These are phyloP conservation scores for Elaeagnus macrophylla DNA, from an alignment of 306 rosid species.

Conservation along the genomic window DNA sequence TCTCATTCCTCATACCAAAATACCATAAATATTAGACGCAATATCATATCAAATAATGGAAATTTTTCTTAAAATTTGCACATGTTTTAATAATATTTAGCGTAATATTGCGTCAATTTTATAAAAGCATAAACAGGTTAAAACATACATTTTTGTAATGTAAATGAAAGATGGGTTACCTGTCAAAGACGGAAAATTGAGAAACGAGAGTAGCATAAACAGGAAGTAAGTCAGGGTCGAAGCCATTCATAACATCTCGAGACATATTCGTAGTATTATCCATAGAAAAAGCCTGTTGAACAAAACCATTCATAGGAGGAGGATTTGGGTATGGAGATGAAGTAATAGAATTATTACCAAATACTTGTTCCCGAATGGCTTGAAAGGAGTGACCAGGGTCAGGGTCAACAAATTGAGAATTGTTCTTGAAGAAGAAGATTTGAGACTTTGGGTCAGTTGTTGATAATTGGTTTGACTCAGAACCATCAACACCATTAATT, in stretches of 20 bases:
- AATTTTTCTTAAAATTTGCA: too few relatives aligned
- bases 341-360: constrained; percentile 36
- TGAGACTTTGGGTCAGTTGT: constrained; percentile 43
- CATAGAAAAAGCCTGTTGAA: constrained; percentile 68
- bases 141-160: too few relatives aligned
- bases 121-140: too few relatives aligned
- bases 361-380: constrained; percentile 72
- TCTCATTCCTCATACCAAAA: too few relatives aligned
- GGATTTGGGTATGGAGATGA: constrained; percentile 34
- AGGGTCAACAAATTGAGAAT: constrained; percentile 59
- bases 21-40: too few relatives aligned
- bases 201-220: constrained; percentile 63
- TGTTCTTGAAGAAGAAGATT: constrained; percentile 33
- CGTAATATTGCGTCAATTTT: too few relatives aligned
- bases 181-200: constrained; percentile 78
- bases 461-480: constrained; percentile 34
- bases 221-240: constrained; percentile 44
- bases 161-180: constrained; percentile 27
- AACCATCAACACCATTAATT: constrained; percentile 72
- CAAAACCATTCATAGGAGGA: constrained; percentile 86
- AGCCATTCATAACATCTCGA: constrained; percentile 66
- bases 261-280: constrained; percentile 53
- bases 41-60: too few relatives aligned
- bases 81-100: too few relatives aligned
- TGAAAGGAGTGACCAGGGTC: constrained; percentile 94